A percentile compares a stretch with the other conserved stretches of the same genome.
Conservation (phyloP, 768 basidiomycete species). For the Termitomyces sp. region DNA sequence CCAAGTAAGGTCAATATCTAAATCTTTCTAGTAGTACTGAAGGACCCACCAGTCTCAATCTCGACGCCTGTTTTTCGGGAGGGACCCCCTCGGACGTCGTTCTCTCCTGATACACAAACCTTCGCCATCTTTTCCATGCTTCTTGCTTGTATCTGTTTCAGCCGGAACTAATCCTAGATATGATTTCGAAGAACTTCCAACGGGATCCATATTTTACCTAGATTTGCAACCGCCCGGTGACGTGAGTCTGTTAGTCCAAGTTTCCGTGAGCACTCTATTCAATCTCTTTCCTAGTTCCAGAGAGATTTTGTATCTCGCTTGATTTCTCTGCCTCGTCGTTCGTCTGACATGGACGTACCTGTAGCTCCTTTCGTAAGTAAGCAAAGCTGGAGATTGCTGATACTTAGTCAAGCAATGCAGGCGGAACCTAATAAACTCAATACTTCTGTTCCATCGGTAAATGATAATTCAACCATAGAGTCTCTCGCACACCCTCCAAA, state of each 20-base stretch:
- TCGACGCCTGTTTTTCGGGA: slow-evolving; percentile 58
- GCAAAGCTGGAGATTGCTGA: not conserved
- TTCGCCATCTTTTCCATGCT: slow-evolving; percentile 36
- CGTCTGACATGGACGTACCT: not conserved
- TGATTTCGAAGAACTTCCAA: slow-evolving; percentile 56
- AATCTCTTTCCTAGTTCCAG: not conserved
- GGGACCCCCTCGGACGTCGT: slow-evolving; percentile 82
- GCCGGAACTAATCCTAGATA: slow-evolving; percentile 39
- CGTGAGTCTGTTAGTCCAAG: not conserved
- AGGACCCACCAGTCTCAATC: slow-evolving; percentile 29
- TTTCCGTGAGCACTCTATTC: too few relatives aligned
- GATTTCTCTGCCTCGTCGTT: slow-evolving; percentile 10
- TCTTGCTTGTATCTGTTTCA: slow-evolving; percentile 66
- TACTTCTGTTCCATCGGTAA: slow-evolving; percentile 35
- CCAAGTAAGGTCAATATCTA: slow-evolving; percentile 39
- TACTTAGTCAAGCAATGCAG: slow-evolving; percentile 25
- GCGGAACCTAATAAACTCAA: slow-evolving; percentile 42
- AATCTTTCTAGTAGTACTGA: slow-evolving; percentile 4
- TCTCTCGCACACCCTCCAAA: slow-evolving; percentile 38
- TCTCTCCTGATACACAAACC: slow-evolving; percentile 75
- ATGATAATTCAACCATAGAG: slow-evolving; percentile 27
- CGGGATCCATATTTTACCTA: slow-evolving; percentile 50
- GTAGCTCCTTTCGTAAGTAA: slow-evolving; percentile 23
- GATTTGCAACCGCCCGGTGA: slow-evolving; percentile 26
- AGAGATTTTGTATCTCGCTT: slow-evolving; percentile 11